Evolutionary conservation across 2,329 filamentous ascomycete genomes (phyloP).

Genomic region (Botryotinia globosa): DNA sequence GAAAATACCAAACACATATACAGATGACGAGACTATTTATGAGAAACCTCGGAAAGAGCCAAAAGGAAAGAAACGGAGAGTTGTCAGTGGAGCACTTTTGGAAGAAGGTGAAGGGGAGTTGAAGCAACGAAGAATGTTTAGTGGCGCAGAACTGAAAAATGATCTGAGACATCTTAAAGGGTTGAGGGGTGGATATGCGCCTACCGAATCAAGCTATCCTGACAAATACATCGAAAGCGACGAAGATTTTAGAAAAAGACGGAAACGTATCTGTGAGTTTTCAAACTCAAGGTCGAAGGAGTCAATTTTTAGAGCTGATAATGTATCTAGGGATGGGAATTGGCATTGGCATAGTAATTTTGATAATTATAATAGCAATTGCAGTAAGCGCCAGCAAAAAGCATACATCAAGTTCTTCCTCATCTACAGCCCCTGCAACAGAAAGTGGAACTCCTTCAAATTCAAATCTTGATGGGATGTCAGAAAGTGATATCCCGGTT

Average conservation of each 20-base stretch:
- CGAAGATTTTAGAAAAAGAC: conserved; percentile 40
- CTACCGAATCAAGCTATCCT: conserved; percentile 7
- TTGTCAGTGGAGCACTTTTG: conserved; percentile 68
- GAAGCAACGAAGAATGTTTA: conserved; percentile 46
- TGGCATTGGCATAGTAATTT: conserved; percentile 51
- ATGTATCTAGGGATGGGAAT: conserved; percentile 48
- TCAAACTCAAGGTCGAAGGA: not conserved
- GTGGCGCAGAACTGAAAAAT: conserved; percentile 32
- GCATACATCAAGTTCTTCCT: conserved; percentile 40
- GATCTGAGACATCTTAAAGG: conserved; percentile 50
- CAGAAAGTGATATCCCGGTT: conserved; percentile 49
- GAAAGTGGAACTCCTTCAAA: conserved; percentile 36
- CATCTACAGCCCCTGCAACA: conserved; percentile 22
- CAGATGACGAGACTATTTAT: conserved; percentile 32
- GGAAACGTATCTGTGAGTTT: conserved; percentile 61
- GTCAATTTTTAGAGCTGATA: conserved; percentile 16
- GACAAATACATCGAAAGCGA: conserved; percentile 19
- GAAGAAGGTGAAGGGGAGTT: conserved; percentile 61
- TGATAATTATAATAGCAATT: conserved; percentile 66
- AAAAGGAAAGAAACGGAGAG: conserved; percentile 47
- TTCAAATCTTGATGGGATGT: conserved; percentile 52
- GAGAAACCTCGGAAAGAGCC: conserved; percentile 26
- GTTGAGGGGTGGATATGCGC: conserved; percentile 19
- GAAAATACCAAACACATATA: conserved; percentile 19
- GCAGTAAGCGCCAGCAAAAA: conserved; percentile 66